Base-by-base conservation (phyloP, 768 basidiomycete species). In the Naganishia onofrii region DNA sequence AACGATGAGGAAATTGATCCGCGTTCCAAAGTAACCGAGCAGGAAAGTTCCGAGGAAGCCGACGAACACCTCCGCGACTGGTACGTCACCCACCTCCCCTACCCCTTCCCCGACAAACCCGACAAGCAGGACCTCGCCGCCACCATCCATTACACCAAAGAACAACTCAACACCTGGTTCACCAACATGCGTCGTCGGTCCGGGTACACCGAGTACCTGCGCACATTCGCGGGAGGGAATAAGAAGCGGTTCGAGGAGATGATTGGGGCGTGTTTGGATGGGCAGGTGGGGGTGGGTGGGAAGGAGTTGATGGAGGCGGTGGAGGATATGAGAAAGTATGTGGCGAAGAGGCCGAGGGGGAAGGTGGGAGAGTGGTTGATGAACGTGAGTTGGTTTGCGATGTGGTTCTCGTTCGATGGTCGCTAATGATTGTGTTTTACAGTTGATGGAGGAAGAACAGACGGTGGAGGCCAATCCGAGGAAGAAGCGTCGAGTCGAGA, bases 121-220 rank as follows among this genome's bases (percentile, higher is more conserved):
- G 29, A 70, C 51, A 74, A 73, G 57, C 19, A 34, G 9, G 44
- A 63, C 66, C 46, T 75, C 38, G 34, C 63, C 10, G 3, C 6
- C 28, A 29, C 42, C 1, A 52, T 51, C 36, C 55, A 56, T 31
- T 57, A 74, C 36, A n/a, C 66, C 51, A 26, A 36, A 21, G 42
- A n/a, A 13, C 72, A 71, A 38, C 54, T 76, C 44, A 72, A 67
- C 66, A 73, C 70, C 44, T 75, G 71, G 69, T 75, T 76, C 72
- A 74, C 73, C 65, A 76, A 76, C 63, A 70, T 68, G 56, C 73
- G 76, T 9, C 76, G 76, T 21, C 74, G 76, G 3, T 74, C 72
- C 13, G 70, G 69, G 6, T 76, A 71, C 71, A 74, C 66, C 64
- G 63, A 58, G 36, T 55, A 73, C 48, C 54, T 42, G 9, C 69